Base-by-base conservation (phyloP, 73 alveolate species). In the Uronychia setigera region DNA sequence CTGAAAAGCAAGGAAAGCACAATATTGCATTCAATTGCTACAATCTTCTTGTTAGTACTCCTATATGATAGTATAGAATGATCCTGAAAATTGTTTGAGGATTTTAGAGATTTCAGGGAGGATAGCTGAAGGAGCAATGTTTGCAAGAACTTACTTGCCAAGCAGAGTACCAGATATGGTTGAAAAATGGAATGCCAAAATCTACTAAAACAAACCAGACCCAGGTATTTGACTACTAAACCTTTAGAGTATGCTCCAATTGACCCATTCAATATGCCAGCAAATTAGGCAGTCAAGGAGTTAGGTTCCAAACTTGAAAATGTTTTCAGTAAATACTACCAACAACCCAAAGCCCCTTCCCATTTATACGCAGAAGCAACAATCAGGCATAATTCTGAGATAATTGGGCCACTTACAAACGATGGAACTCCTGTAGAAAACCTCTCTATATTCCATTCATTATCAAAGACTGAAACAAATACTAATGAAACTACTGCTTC, bases 141-240 rank as follows among this genome's bases (percentile, higher is more conserved):
- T 97, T 90, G 98, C 99, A 14, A 93, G 98, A 87, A 96, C 99
- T 5, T 97, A 97, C 80, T 85, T 92, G 34, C 99, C 99, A 28
- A 87, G 97, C 30, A 95, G 90, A 87, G 79, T 97, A 0, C 76
- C 87, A 31, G 90, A 91, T 0, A 91, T 94, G 26, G 92, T 94
- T 81, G 91, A 92, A 58, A 60, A 84, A 79, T 97, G 99, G 99
- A 95, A 84, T 82, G 91, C 87, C n/a, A 86, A 87, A 75, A 75
- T 95, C 31, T 81, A 81, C 35, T 87, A 96, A 82, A 80, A 76
- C 31, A 94, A 91, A n/a, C 82, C 82, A 27, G 81, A 60, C 19
- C 59, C 80, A 35, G 32, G 79, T 67, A 67, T 13, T 14, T 13
- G 32, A 13, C 5, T 9, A 5, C 26, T 75, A 31, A 82, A 11